Conservation (phyloP, 306 rosid genomes). For the Sindora glabra region DNA sequence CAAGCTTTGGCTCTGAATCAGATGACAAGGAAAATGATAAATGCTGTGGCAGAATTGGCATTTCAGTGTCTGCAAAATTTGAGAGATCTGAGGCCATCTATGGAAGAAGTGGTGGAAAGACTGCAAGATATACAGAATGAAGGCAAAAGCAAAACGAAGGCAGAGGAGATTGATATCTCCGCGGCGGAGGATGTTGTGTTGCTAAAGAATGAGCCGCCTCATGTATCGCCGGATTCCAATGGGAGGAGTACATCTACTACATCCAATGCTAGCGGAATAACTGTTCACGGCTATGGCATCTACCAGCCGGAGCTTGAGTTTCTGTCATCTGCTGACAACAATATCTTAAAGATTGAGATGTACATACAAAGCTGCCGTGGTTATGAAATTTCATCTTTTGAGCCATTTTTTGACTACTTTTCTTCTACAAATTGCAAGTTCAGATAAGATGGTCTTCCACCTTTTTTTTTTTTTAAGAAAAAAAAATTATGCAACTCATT, state of each 20-base stretch:
- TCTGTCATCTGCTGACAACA: not conserved
- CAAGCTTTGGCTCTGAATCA: conserved; percentile 47
- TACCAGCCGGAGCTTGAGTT: not conserved
- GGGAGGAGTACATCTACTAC: too few species aligned
- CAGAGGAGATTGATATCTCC: too few species aligned
- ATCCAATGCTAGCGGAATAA: too few species aligned
- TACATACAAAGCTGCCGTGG: conserved; percentile 19
- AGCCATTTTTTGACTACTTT: not conserved
- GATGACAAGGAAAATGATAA: conserved; percentile 39
- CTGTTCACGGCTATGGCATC: too few species aligned
- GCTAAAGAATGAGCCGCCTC: too few species aligned
- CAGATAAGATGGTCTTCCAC: not conserved
- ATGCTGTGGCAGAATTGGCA: conserved; percentile 40
- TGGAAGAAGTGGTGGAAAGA: conserved; percentile 28
- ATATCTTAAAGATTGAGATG: conserved; percentile 22
- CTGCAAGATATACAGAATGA: too few species aligned
- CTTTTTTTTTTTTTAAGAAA: too few species aligned
- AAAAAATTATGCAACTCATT: too few species aligned
- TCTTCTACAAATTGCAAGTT: not conserved
- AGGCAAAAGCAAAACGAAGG: too few species aligned
- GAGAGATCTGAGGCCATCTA: conserved; percentile 39
- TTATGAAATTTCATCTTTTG: conserved; percentile 6
- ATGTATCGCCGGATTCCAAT: too few species aligned
- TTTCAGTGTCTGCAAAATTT: conserved; percentile 37
- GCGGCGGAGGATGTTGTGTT: too few species aligned